These are phyloP conservation scores for Asterochloris erici DNA, from an alignment of 139 green algal genomes.

Conservation along the genomic window DNA sequence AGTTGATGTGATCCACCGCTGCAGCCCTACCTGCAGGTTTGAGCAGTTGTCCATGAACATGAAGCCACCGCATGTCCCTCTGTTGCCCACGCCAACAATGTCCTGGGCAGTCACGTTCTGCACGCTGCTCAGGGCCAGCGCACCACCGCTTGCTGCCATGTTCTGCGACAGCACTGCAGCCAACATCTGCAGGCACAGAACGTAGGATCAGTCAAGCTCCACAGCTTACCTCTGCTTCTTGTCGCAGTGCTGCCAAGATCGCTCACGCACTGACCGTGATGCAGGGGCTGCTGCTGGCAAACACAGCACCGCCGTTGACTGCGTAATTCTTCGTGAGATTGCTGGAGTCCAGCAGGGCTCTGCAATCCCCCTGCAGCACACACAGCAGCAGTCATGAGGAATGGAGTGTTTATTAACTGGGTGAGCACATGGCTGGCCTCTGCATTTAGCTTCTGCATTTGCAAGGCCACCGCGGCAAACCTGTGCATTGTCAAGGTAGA, in stretches of 20 bases:
- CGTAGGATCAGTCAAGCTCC: not conserved
- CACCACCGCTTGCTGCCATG: not conserved
- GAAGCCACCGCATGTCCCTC: not conserved
- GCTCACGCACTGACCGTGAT: not conserved
- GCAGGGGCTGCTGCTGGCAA: not conserved
- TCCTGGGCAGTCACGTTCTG: not conserved
- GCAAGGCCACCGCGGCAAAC: not conserved
- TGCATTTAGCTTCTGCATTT: not conserved
- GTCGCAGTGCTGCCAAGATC: not conserved
- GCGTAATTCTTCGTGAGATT: not conserved
- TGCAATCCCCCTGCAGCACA: constrained; percentile 7
- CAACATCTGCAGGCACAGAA: not conserved
- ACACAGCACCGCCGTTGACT: constrained; percentile 10
- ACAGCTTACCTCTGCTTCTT: not conserved
- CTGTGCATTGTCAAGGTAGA: constrained; percentile 4
- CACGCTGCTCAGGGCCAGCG: constrained; percentile 3
- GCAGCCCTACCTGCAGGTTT: not conserved
- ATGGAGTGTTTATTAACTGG: no score
- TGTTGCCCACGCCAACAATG: constrained; percentile 6
- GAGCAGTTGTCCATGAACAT: constrained; percentile 7
- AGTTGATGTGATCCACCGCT: not conserved
- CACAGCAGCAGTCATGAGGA: no score
- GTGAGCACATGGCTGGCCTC: no score
- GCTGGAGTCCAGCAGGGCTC: not conserved
- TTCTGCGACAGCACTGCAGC: not conserved